Evolutionary conservation across 139 green algal genomes (phyloP), one percentile per base, ranked within the genome.

Genomic region (Protoeuglena noctilucae): DNA sequence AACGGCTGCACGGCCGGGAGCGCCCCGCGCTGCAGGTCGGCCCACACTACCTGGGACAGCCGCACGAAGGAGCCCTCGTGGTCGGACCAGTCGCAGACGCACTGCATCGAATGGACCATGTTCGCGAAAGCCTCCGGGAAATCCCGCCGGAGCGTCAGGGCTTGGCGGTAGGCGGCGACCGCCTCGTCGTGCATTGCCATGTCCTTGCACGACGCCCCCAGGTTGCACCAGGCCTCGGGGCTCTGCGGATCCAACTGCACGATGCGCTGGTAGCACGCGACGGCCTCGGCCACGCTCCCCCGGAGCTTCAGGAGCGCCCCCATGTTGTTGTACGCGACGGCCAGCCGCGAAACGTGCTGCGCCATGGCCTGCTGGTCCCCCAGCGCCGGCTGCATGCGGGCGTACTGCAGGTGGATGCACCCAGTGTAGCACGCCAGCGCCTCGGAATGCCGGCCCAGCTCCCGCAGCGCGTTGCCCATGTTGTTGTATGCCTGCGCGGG

Each of bases 401-500:
- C 60, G 58, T 78, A 72, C 65, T 86, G 80, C 53, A 83, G 70
- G 57, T 84, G 69, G 28, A 90, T 85, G 72, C 79, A 90, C 19
- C 68, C 57, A 2, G 66, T 81, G 71, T 91, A 91, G 64, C 69
- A 83, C 12, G 64, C 45, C 3, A 87, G 69, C 3, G 82, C 82
- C 46, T 91, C 82, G 3, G 84, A 68, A 0, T 52, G 17, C 9
- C 71, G 62, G 2, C 75, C 72, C 9, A 64, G 66, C 62, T 84
- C 77, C 9, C 78, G 62, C 40, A 88, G 71, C 6, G 77, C 76
- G 54, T 88, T 88, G 24, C 82, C 83, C 47, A 93, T 63, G 63
- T 90, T 90, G 67, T 93, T 93, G 65, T 80, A 81, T 0, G 75
- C 78, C n/a, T n/a, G n/a, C n/a, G n/a, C n/a, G n/a, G n/a, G n/a